These are phyloP conservation scores for Nemania sp. DNA, from an alignment of 2,329 filamentous ascomycete genomes.

Conservation along the genomic window DNA sequence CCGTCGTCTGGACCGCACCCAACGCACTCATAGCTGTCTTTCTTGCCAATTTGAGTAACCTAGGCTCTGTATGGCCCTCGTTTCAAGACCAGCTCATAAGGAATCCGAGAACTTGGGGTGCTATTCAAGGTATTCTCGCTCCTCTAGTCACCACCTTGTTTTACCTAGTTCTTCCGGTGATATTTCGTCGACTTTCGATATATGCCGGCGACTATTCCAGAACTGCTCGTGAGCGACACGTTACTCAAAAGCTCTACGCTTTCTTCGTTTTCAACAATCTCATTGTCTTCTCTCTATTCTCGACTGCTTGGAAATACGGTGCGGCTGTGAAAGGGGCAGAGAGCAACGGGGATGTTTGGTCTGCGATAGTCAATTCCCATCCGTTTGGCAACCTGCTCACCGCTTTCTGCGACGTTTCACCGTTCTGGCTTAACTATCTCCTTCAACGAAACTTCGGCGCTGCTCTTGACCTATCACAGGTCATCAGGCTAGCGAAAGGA, in stretches of 20 bases:
- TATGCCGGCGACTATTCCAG: slow-evolving; percentile 85
- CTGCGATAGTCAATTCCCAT: slow-evolving; percentile 66
- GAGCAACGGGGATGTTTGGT: slow-evolving; percentile 64
- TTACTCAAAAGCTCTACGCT: slow-evolving; percentile 82
- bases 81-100: slow-evolving; percentile 66
- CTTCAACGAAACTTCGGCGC: slow-evolving; percentile 88
- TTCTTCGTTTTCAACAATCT: slow-evolving; percentile 98
- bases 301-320: slow-evolving; percentile 59
- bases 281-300: slow-evolving; percentile 85
- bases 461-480: slow-evolving; percentile 83
- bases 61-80: slow-evolving; percentile 74
- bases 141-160: slow-evolving; percentile 83
- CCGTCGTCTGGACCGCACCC: slow-evolving; percentile 80
- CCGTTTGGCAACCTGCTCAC: slow-evolving; percentile 43
- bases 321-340: slow-evolving; percentile 62
- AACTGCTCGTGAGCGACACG: slow-evolving; percentile 85
- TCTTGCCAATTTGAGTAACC: slow-evolving; percentile 77
- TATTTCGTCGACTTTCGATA: slow-evolving; percentile 85
- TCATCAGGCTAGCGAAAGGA: slow-evolving; percentile 77
- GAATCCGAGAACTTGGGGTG: slow-evolving; percentile 71
- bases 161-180: slow-evolving; percentile 82
- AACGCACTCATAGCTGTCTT: slow-evolving; percentile 94
- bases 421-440: slow-evolving; percentile 31
- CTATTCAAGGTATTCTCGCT: slow-evolving; percentile 86
- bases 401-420: slow-evolving; percentile 30